Evolutionary conservation across 148 eudicot genomes (phyloP).

Genomic region (Rhododendron ovatum): DNA sequence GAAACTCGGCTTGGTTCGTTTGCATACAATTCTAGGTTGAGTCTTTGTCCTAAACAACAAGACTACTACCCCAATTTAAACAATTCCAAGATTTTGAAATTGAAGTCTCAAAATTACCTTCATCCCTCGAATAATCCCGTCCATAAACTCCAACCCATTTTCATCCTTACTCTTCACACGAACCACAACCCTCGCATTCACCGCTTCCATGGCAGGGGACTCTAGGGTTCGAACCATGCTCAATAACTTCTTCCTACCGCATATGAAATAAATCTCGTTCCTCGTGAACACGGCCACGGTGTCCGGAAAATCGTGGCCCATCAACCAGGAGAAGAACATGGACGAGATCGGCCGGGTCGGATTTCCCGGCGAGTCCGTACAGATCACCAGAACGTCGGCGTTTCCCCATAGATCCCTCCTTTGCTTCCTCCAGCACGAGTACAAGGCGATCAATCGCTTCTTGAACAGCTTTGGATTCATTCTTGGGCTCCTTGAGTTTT

Average conservation of each 20-base stretch:
- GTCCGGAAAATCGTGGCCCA: constrained; percentile 1
- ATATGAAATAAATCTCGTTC: background rate
- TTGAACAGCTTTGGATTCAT: background rate
- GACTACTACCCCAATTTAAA: too few relatives aligned
- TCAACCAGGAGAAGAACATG: background rate
- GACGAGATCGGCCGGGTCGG: background rate
- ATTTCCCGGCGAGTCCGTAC: background rate
- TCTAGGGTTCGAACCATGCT: background rate
- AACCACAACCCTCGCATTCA: background rate
- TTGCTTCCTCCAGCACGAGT: background rate
- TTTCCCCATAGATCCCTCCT: background rate
- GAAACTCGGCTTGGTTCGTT: too few relatives aligned
- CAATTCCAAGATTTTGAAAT: background rate
- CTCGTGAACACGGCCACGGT: background rate
- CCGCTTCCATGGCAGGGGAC: background rate
- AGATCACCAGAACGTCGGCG: background rate
- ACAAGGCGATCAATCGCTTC: background rate
- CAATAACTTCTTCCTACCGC: background rate
- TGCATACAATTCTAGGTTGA: background rate
- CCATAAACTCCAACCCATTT: background rate
- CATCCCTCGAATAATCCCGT: background rate
- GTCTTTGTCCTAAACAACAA: background rate
- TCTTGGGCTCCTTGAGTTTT: background rate
- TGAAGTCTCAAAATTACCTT: background rate
- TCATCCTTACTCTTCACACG: background rate